A percentile compares a stretch with the other conserved stretches of the same genome.
phyloP scores from a whole-genome alignment of 192 early-diverging fungal species.

The Backusella westeae region DNA sequence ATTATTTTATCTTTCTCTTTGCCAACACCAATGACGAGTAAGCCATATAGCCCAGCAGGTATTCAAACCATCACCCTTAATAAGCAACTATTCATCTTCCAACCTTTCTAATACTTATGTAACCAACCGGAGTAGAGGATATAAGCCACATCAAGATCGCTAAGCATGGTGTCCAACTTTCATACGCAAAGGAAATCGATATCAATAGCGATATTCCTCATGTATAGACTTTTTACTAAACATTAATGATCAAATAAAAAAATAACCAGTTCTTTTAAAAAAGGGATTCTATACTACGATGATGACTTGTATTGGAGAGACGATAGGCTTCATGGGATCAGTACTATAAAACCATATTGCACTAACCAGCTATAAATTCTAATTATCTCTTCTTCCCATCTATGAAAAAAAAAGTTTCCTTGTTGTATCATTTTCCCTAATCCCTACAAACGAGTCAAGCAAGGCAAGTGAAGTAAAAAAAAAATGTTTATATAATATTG shows the following conservation, averaged over 20 bases:
- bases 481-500: neutral
- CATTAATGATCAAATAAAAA: neutral
- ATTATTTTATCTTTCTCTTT: neutral
- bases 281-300: slow-evolving; percentile 42
- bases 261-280: neutral
- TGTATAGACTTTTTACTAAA: slow-evolving; percentile 1
- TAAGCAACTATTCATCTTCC: neutral
- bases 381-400: neutral
- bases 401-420: slow-evolving; percentile 31
- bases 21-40: neutral
- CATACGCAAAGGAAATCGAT: slow-evolving; percentile 21
- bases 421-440: slow-evolving; percentile 50
- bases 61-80: neutral
- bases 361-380: neutral
- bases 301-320: slow-evolving; percentile 40
- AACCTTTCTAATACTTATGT: neutral
- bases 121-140: neutral
- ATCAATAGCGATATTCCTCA: slow-evolving; percentile 15
- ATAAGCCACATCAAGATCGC: slow-evolving; percentile 5
- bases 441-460: slow-evolving; percentile 51
- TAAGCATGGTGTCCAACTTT: slow-evolving; percentile 18
- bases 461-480: slow-evolving; percentile 15
- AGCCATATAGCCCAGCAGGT: neutral
- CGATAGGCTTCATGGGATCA: slow-evolving; percentile 40
- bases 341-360: slow-evolving; percentile 15